Evolutionary conservation across 495 filamentous ascomycete species (phyloP).

Genomic region (Usnea hakonensis): DNA sequence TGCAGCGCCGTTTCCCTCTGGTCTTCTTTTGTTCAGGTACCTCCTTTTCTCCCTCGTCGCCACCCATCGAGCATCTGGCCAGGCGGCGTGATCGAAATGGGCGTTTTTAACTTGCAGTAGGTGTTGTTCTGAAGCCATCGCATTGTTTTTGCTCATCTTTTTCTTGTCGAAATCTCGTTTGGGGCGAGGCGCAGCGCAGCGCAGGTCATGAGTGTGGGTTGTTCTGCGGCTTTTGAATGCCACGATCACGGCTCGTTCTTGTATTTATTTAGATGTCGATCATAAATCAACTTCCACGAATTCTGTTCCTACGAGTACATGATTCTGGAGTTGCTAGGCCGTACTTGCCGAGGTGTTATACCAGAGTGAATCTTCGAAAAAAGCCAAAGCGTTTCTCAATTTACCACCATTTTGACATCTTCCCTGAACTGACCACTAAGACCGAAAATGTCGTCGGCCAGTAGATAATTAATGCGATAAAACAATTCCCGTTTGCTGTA

Average conservation of each 20-base stretch:
- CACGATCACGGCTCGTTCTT: not conserved
- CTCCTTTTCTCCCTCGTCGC: not conserved
- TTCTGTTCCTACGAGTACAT: too few relatives aligned
- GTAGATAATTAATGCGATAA: not conserved
- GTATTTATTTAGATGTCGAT: constrained; percentile 14
- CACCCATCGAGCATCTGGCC: not conserved
- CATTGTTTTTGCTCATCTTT: not conserved
- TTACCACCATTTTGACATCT: not conserved
- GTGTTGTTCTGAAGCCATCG: not conserved
- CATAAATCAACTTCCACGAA: constrained; percentile 11
- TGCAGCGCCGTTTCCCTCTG: constrained; percentile 7
- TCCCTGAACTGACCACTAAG: not conserved
- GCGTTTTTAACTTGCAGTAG: not conserved
- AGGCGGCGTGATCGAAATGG: not conserved
- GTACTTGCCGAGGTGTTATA: constrained; percentile 10
- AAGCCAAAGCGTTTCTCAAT: not conserved
- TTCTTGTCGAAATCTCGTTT: not conserved
- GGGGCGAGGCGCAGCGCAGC: not conserved
- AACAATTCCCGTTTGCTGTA: not conserved
- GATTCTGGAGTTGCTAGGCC: constrained; percentile 2
- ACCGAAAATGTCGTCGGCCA: not conserved
- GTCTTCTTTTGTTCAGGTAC: not conserved
- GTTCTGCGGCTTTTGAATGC: not conserved
- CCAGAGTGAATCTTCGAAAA: constrained; percentile 1
- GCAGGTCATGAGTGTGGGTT: not conserved